Conservation (phyloP, 257 asterid species). For the Nicotiana sylvestris region DNA sequence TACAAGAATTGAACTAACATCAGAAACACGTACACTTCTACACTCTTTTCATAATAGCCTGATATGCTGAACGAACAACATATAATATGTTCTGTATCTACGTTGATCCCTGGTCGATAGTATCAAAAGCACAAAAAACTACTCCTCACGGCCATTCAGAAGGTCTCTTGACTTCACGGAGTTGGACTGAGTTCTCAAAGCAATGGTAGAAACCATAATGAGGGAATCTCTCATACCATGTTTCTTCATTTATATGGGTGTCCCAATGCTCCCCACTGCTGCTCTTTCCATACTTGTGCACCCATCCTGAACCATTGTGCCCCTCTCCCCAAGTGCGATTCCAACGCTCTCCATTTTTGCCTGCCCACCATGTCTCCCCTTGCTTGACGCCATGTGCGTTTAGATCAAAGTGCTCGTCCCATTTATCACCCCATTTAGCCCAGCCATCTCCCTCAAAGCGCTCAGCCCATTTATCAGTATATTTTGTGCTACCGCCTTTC, state of each 20-base stretch:
- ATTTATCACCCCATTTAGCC: conserved; percentile 97
- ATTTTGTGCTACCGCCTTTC: conserved; percentile 76
- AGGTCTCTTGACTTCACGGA: conserved; percentile 64
- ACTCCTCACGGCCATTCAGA: conserved; percentile 52
- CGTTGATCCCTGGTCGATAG: not conserved
- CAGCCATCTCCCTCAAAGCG: conserved; percentile 82
- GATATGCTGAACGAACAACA: not conserved
- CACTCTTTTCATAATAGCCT: not conserved
- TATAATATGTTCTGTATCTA: not conserved
- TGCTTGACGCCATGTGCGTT: conserved; percentile 66
- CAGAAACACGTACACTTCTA: not conserved
- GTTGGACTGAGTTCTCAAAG: conserved; percentile 77
- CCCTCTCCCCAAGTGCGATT: conserved; percentile 98
- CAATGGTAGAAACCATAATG: conserved; percentile 92
- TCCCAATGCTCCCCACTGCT: conserved; percentile 99
- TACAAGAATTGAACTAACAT: not conserved
- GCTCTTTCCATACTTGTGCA: conserved; percentile 96
- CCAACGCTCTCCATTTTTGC: conserved; percentile 82
- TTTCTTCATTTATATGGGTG: conserved; percentile 62
- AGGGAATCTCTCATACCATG: conserved; percentile 91
- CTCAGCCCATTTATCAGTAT: conserved; percentile 99
- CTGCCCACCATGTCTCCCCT: conserved; percentile 98
- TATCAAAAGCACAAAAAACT: not conserved
- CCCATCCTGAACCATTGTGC: conserved; percentile 92
- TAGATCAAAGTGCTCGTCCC: conserved; percentile 76